Conservation (phyloP, 2,329 filamentous ascomycete species). For the Aureobasidium sp. region DNA sequence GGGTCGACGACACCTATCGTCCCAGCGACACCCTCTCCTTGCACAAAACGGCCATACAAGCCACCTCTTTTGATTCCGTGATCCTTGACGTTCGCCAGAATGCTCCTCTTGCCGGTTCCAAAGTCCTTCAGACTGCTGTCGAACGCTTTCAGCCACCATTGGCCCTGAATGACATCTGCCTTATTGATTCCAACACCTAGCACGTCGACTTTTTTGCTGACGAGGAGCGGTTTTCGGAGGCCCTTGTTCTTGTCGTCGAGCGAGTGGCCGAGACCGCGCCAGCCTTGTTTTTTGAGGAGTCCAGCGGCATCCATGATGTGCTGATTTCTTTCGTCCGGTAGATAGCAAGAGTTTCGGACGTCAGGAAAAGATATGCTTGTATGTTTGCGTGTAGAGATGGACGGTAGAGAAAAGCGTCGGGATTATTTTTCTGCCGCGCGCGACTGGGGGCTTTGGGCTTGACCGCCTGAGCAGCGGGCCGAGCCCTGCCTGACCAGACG, state of each 20-base stretch:
- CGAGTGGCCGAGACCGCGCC: slow-evolving; percentile 82
- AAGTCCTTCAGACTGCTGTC: slow-evolving; percentile 82
- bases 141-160: slow-evolving; percentile 97
- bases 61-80: slow-evolving; percentile 45
- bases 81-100: slow-evolving; percentile 41
- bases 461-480: slow-evolving; percentile 2
- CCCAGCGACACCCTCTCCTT: slow-evolving; percentile 68
- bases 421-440: slow-evolving; percentile 3
- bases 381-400: not conserved
- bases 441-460: not conserved
- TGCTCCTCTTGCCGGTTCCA: slow-evolving; percentile 53
- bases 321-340: not conserved
- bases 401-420: not conserved
- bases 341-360: not conserved
- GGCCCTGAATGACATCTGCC: slow-evolving; percentile 58
- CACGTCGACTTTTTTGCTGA: slow-evolving; percentile 74
- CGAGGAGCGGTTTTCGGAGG: slow-evolving; percentile 73
- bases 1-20: slow-evolving; percentile 44
- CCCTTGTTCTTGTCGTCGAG: slow-evolving; percentile 71
- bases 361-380: not conserved
- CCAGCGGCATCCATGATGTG: slow-evolving; percentile 70
- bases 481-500: not conserved
- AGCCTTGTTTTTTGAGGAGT: slow-evolving; percentile 78
- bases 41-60: slow-evolving; percentile 79
- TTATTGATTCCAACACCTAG: slow-evolving; percentile 75